Evolutionary conservation across 495 filamentous ascomycete species (phyloP).

Genomic region (Hypomontagnella monticulosa): DNA sequence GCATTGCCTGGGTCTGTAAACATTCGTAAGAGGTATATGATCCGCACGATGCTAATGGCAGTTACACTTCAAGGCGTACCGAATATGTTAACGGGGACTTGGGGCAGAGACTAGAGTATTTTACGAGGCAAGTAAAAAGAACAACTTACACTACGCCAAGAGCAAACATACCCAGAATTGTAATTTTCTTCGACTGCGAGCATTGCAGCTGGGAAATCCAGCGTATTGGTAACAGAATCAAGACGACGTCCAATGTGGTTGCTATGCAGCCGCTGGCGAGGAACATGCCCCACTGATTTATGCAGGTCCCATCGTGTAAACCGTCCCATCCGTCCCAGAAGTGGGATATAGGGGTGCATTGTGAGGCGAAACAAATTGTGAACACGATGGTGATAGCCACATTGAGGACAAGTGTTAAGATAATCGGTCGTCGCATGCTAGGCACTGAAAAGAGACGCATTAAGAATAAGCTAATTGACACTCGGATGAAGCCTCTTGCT

Average conservation of each 20-base stretch:
- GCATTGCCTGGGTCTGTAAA: constrained; percentile 17
- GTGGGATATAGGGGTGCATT: constrained; percentile 54
- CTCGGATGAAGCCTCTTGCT: constrained; percentile 41
- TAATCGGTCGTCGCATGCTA: constrained; percentile 32
- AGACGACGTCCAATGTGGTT: constrained; percentile 59
- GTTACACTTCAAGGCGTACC: constrained; percentile 3
- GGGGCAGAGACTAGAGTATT: neutral
- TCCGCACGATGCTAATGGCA: constrained; percentile 9
- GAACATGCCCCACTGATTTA: constrained; percentile 59
- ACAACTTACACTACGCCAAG: constrained; percentile 23
- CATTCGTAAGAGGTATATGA: neutral
- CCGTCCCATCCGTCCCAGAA: constrained; percentile 57
- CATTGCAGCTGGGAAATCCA: constrained; percentile 17
- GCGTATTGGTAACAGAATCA: constrained; percentile 50
- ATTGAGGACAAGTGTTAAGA: constrained; percentile 48
- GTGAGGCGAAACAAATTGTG: constrained; percentile 55
- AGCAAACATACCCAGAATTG: constrained; percentile 13
- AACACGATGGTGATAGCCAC: constrained; percentile 51
- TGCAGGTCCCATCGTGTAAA: constrained; percentile 52
- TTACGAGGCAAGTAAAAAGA: neutral
- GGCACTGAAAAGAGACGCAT: constrained; percentile 43
- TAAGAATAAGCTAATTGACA: constrained; percentile 57
- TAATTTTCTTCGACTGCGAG: constrained; percentile 1
- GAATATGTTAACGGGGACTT: neutral
- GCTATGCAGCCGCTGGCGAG: constrained; percentile 59